Evolutionary conservation across 2,329 filamentous ascomycete genomes (phyloP), one percentile per base, ranked within the genome.

Genomic region (Colletotrichum magnum): DNA sequence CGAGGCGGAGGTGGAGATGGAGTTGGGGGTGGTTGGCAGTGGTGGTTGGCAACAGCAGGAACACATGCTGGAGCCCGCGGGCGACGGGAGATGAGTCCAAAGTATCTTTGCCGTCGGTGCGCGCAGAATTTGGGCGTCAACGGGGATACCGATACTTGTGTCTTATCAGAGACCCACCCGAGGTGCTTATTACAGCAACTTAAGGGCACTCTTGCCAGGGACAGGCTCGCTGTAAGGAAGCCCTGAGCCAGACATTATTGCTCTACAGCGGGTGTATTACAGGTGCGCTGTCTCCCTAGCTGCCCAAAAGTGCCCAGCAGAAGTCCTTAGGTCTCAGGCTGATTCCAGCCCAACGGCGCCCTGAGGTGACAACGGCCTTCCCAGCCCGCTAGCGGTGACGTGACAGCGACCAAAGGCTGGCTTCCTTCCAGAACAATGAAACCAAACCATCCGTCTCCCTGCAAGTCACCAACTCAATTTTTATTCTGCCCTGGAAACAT

Each of bases 71-170:
- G 32, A 21, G 4, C 10, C 50, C 13, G 56, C 13, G 56, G 60
- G 15, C 32, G 21, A 2, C 28, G 6, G 16, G 39, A 58, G 54
- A 50, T 69, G 62, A 6, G n/a, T 21, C 15, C 18, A 13, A 65
- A 56, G 62, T 69, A 60, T 36, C n/a, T 54, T 13, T 26, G 12
- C 32, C n/a, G 12, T 5, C 5, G 32, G 2, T 48, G 43, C 10
- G 32, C 10, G 13, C 6, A 7, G 21, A 36, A 18, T 6, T 54
- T 60, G 9, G 13, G 56, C 18, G 16, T 10, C 15, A n/a, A 21
- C 51, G 43, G 66, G 56, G 62, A 57, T 43, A 52, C 66, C 62
- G 56, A 61, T 67, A 69, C 67, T 66, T 58, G 50, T 12, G 4
- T 52, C 50, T 41, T 52, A 53, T 67, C 67, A 16, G 24, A 10